A percentile compares a stretch with the other conserved stretches of the same genome.
Evolutionary conservation across 1,284 basidiomycete species (phyloP).

Genomic region (Malassezia dermatis): DNA sequence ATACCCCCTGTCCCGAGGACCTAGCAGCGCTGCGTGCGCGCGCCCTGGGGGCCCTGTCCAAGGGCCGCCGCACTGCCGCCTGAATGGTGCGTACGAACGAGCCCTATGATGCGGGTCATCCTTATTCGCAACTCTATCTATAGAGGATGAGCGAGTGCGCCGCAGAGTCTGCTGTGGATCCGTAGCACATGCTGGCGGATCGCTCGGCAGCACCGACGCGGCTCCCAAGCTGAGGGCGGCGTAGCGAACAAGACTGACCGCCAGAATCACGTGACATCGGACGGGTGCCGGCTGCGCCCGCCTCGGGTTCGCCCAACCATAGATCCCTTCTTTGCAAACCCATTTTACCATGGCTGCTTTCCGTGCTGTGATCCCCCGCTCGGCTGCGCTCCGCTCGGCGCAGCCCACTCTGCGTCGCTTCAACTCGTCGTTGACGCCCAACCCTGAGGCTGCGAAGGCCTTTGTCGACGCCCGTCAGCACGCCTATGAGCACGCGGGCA

Average conservation of each 20-base stretch:
- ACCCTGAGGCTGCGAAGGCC: conserved; percentile 23
- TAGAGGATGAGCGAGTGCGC: not conserved
- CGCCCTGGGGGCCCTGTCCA: conserved; percentile 4
- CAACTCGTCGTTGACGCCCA: conserved; percentile 3
- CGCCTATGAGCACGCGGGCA: conserved; percentile 35
- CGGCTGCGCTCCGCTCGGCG: conserved; percentile 6
- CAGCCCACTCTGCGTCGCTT: conserved; percentile 5
- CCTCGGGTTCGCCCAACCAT: not conserved
- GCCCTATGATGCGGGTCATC: conserved; percentile 18
- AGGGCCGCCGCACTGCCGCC: not conserved
- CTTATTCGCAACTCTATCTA: conserved; percentile 14
- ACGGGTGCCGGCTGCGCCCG: conserved; percentile 7
- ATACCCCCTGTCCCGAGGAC: not conserved
- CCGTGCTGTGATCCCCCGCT: conserved; percentile 15
- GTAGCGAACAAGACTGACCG: not conserved
- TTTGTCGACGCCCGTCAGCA: conserved; percentile 30
- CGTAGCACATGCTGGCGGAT: not conserved
- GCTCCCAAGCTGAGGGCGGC: not conserved
- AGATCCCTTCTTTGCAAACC: not conserved
- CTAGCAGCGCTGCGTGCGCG: conserved; percentile 8
- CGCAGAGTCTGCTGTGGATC: not conserved
- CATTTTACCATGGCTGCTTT: conserved; percentile 12
- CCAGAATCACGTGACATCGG: conserved; percentile 13
- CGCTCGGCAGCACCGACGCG: not conserved
- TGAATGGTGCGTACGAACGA: not conserved